Conservation (phyloP, 2,329 filamentous ascomycete genomes). For the Ophiosphaerella herpotricha region DNA sequence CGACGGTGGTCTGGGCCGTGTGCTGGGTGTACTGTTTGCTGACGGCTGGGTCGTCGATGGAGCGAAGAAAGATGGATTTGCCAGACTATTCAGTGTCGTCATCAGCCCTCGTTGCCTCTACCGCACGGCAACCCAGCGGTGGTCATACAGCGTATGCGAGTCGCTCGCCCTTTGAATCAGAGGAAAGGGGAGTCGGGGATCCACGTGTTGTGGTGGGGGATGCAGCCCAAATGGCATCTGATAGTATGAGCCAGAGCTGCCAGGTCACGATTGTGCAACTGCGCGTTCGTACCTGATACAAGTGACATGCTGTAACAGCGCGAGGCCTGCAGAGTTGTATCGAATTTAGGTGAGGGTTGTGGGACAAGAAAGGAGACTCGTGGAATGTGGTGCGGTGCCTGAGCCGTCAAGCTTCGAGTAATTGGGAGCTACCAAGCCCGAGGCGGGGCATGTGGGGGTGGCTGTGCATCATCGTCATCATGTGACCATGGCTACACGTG, state of each 20-base stretch:
- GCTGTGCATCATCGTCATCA: too few relatives aligned
- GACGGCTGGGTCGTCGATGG: constrained; percentile 84
- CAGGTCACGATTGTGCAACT: not conserved
- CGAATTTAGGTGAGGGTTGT: too few relatives aligned
- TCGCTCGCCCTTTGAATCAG: constrained; percentile 85
- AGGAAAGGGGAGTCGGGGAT: constrained; percentile 85
- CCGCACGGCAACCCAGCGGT: not conserved
- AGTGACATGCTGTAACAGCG: not conserved
- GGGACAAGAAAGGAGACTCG: too few relatives aligned
- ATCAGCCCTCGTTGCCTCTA: constrained; percentile 4
- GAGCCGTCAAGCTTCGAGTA: too few relatives aligned
- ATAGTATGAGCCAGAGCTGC: not conserved
- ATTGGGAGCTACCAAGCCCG: too few relatives aligned
- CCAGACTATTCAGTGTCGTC: constrained; percentile 66
- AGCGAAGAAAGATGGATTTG: constrained; percentile 95
- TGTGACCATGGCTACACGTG: too few relatives aligned
- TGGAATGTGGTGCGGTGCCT: too few relatives aligned
- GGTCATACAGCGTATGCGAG: constrained; percentile 84
- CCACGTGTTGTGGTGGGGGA: constrained; percentile 82
- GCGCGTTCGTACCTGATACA: not conserved
- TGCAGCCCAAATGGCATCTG: constrained; percentile 79
- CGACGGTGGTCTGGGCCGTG: constrained; percentile 85
- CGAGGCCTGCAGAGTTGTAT: too few relatives aligned
- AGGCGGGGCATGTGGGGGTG: too few relatives aligned
- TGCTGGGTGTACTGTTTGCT: constrained; percentile 92